Conservation (phyloP, 495 filamentous ascomycete genomes). For the Mytilinidion resinicola region DNA sequence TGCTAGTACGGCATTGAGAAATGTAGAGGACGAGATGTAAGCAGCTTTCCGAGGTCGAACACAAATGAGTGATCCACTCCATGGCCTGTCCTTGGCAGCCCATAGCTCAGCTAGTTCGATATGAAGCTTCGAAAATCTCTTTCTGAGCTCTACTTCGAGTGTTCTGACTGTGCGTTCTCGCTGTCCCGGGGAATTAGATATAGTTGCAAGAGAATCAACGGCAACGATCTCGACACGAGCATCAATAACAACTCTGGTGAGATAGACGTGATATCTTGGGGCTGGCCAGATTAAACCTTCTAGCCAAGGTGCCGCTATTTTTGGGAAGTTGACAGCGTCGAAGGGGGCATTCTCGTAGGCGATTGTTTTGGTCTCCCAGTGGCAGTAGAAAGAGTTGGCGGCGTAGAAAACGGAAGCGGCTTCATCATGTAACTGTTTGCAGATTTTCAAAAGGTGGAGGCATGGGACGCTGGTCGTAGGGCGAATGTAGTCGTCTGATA, state of each 20-base stretch:
- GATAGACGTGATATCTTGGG: conserved; percentile 7
- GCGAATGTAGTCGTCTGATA: conserved; percentile 8
- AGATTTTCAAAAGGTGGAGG: conserved; percentile 3
- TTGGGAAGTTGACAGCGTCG: not conserved
- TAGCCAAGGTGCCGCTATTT: not conserved
- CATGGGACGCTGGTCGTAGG: conserved; percentile 1
- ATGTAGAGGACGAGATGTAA: not conserved
- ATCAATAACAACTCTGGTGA: conserved; percentile 15
- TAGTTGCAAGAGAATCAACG: no score
- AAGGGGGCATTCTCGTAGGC: not conserved
- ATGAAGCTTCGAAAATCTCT: not conserved
- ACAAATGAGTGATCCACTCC: conserved; percentile 6
- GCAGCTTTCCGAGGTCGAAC: not conserved
- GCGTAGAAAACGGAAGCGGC: conserved; percentile 14
- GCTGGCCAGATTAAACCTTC: conserved; percentile 13
- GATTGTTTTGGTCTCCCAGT: not conserved
- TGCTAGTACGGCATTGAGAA: conserved; percentile 1
- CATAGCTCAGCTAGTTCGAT: conserved; percentile 4
- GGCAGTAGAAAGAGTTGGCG: conserved; percentile 16
- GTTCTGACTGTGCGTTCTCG: not conserved
- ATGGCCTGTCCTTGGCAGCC: conserved; percentile 8
- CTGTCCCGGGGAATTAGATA: not conserved
- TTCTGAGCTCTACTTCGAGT: not conserved
- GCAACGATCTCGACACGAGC: not conserved
- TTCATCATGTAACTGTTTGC: conserved; percentile 18